Evolutionary conservation across 2,329 filamentous ascomycete genomes (phyloP), one percentile per base, ranked within the genome.

Genomic region (Fusarium circinatum): DNA sequence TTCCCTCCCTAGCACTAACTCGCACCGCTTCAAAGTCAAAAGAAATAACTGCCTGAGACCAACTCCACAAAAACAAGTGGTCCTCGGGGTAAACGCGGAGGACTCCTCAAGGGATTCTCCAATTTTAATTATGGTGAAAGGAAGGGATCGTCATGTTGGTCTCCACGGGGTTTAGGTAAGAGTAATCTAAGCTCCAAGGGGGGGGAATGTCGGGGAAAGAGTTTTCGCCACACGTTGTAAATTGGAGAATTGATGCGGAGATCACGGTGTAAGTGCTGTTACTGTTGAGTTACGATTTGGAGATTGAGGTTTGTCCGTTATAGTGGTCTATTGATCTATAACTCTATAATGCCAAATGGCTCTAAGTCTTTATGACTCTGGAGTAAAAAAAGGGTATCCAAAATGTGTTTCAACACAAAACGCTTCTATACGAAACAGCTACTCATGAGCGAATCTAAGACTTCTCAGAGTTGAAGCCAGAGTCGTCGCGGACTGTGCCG

Each of bases 381-480:
- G 63, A 28, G 51, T 49, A 20, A 11, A 68, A 36, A 42, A 70
- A 70, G 67, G 67, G 67, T 70, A 70, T 70, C 67, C 54, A 39
- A 44, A 62, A 38, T 48, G 36, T 52, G 30, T 22, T 41, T 2
- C 12, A 32, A 48, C 54, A 63, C 54, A 47, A 59, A n/a, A 44
- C 20, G 34, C 41, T 55, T 41, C 51, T 26, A 17, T 30, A 14
- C 6, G 9, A 42, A 65, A 36, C 28, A 42, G 5, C 7, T 15
- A 8, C 24, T 47, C 24, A 28, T 34, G 42, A 51, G 48, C 3
- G 0, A 20, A 32, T 52, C 24, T 44, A 74, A 18, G 71, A 74
- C 71, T 74, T 74, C 49, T 74, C 71, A 24, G 71, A 74, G 62
- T 68, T 72, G 39, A 68, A 74, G 30, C 71, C 71, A 48, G 71